Base-by-base conservation (phyloP, 1,139 yeast genomes). In the Hyphopichia burtonii region DNA sequence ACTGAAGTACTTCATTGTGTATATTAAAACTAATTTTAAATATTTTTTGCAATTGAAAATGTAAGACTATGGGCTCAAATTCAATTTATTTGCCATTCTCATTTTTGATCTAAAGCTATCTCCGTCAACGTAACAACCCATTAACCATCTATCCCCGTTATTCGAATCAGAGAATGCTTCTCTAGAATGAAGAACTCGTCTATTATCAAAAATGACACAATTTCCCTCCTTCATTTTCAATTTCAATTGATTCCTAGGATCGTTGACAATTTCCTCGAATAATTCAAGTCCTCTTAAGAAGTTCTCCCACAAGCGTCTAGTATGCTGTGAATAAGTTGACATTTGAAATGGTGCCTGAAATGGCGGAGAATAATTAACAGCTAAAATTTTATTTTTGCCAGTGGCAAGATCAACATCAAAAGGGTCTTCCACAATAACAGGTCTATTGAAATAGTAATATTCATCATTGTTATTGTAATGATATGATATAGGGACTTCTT, bases 291-390 rank as follows among this genome's bases (percentile, higher is more conserved):
- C 93, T 42, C 88, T 63, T 22, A 78, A 52, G 58, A 84, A 84
- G 41, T 78, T 82, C 14, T 69, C 66, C 47, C 81, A 74, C 14
- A 64, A 52, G 31, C 49, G 17, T 48, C 59, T 44, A 14, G 33
- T 22, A 1, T 3, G 19, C 11, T 2, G 3, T 11, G 37, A 14
- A 14, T 16, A 25, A 19, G 23, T 38, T 14, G 41, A 33, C 47
- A 65, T 61, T 45, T 84, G 90, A 47, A 82, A 78, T 0, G 94
- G 94, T 0, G 89, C 94, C 55, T 87, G 95, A 67, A 86, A 87
- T 11, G 94, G 94, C 1, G 96, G 95, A 1, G 94, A 81, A 57
- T 86, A 87, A 54, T 85, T 86, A 30, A 86, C 77, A 39, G 76
- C 82, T 47, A 76, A 76, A 38, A 66, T 54, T 10, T 63, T 66